Evolutionary conservation across 441 rosid genomes (phyloP), one percentile per base, ranked within the genome.

Genomic region (Eutrema salsugineum): DNA sequence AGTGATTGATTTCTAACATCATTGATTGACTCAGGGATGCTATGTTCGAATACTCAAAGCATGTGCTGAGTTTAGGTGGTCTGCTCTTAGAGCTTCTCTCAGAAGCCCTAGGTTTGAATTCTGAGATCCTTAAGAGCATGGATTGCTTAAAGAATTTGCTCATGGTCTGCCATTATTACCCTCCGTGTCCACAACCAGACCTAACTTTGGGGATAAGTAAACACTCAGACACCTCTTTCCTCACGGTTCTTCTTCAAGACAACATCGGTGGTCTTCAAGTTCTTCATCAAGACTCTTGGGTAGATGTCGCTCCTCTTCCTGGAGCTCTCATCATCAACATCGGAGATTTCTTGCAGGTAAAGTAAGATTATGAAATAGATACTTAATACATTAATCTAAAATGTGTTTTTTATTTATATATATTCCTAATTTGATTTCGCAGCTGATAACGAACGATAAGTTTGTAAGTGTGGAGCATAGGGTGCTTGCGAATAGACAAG

Each of bases 261-360:
- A 79, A 75, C 3, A 82, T 81, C 3, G 87, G 87, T 1, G 91
- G 88, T 11, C 66, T 86, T 3, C 81, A 80, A 30, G 78, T 83
- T 11, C 79, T 14, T 8, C 68, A 59, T 20, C 35, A 61, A 11
- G 85, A 76, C 14, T 76, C 83, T 1, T 83, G 86, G 89, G 35
- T 82, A 22, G 75, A 83, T 51, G 82, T 85, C n/a, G 73, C 82
- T 11, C 85, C 86, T 1, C 36, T 73, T n/a, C 75, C 81, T 1
- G 84, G 81, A 16, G 85, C 89, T 70, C 70, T 87, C 20, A 78
- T 87, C 63, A 73, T 87, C 70, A 87, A 85, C 11, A 17, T 83
- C 20, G 89, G 89, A 24, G 87, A 87, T 33, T 66, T 79, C 10
- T 63, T 87, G 40, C 83, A 87, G 85, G 92, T 86, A 33, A 1